Evolutionary conservation across 345 rosid species (phyloP).

Genomic region (Physaria fendleri): DNA sequence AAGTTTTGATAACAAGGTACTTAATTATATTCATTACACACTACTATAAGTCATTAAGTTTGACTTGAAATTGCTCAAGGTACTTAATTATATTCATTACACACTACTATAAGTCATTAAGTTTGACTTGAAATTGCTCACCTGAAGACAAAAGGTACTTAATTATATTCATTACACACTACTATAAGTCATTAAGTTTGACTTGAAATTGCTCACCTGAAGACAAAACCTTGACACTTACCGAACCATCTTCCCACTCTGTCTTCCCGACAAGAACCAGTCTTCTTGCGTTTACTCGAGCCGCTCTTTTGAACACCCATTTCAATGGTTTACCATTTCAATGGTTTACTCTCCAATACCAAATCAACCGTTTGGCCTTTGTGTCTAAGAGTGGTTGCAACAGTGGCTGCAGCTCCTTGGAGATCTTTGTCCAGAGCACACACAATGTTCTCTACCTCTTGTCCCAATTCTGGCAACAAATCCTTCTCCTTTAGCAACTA

Average conservation of each 20-base stretch:
- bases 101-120: too few species aligned
- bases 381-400: conserved; percentile 70
- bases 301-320: conserved; percentile 95
- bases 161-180: too few species aligned
- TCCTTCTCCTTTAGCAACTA: conserved; percentile 88
- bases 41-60: too few species aligned
- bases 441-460: conserved; percentile 67
- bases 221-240: conserved; percentile 67
- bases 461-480: conserved; percentile 54
- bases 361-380: too few species aligned
- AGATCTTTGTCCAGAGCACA: conserved; percentile 75
- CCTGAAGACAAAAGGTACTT: too few species aligned
- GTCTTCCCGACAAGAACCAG: conserved; percentile 67
- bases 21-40: too few species aligned
- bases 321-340: conserved; percentile 85
- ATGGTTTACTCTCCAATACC: conserved; percentile 74
- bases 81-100: too few species aligned
- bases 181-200: conserved; percentile 62
- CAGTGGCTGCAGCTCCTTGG: conserved; percentile 73
- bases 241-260: conserved; percentile 84
- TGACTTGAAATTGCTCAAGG: too few species aligned
- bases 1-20: too few species aligned
- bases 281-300: conserved; percentile 65
- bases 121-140: too few species aligned
- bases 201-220: conserved; percentile 71